Base-by-base conservation (phyloP, 768 basidiomycete genomes). In the Hygrocybe punicea region DNA sequence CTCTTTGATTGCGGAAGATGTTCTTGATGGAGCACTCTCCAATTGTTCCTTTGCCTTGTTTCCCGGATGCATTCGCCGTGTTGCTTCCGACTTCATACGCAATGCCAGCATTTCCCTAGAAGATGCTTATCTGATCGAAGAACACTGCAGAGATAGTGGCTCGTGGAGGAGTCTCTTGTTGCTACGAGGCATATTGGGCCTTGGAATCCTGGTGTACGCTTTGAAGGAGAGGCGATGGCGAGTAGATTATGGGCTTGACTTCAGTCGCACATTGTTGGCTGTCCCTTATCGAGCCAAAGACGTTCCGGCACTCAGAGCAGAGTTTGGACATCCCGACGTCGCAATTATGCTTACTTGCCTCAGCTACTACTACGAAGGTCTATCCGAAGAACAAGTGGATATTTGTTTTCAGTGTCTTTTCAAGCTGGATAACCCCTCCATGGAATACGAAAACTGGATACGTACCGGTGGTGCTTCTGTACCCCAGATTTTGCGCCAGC, bases 281-380 rank as follows among this genome's bases (percentile, higher is more conserved):
- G 80, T 83, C 0, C 81, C 82, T 0, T 83, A 79, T 54, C 69
- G 76, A 14, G 82, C 81, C 0, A 83, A 81, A 59, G 81, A 83
- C 47, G 67, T 75, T 4, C 81, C 82, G 0, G 68, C 78, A 13
- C 58, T 67, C 13, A 68, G 74, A 25, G 73, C 81, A 39, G 80
- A 83, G 49, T 83, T 83, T 48, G 78, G 78, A 6, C 81, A 83
- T 60, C 81, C 81, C 0, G 82, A 83, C 21, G 68, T 81, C 5
- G 71, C 73, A 1, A 67, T 82, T 51, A 53, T 68, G 11, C 64
- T 82, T 51, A 82, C 81, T 0, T 81, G 75, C 53, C 63, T 82
- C 33, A 71, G 71, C 1, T 82, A 82, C 55, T 81, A 82, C 51
- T 82, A 82, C 47, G 64, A 65, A 1, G 81, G 82, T 7, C 68